Conservation (phyloP, 2,329 filamentous ascomycete species). For the Xylariaceae sp. region DNA sequence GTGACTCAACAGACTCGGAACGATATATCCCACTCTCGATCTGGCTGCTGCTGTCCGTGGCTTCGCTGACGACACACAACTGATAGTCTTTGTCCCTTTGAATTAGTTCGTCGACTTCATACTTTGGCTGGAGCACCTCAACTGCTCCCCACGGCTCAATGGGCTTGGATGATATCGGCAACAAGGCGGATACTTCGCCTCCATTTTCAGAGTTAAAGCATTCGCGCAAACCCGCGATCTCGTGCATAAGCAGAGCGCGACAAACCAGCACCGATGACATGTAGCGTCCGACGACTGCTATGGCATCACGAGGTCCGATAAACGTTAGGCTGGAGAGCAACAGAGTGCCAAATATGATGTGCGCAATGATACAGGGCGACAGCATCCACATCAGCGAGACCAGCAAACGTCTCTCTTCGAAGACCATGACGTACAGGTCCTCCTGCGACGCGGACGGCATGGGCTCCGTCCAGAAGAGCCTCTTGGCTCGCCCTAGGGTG, state of each 20-base stretch:
- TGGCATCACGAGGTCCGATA: slow-evolving; percentile 17
- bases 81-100: no score
- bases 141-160: no score
- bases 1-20: no score
- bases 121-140: no score
- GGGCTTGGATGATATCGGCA: no score
- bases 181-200: no score
- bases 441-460: slow-evolving; percentile 6
- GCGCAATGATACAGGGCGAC: slow-evolving; percentile 15
- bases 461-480: background rate
- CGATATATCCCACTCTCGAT: no score
- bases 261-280: slow-evolving; percentile 18
- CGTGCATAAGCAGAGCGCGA: slow-evolving; percentile 21
- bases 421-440: slow-evolving; percentile 2
- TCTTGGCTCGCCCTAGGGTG: background rate
- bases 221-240: slow-evolving; percentile 22
- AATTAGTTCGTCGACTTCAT: no score
- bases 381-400: slow-evolving; percentile 17
- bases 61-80: no score
- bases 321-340: slow-evolving; percentile 22
- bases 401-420: slow-evolving; percentile 6
- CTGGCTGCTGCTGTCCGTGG: no score
- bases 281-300: slow-evolving; percentile 20
- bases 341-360: slow-evolving; percentile 25
- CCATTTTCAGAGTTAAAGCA: no score